A percentile compares a stretch with the other conserved stretches of the same genome.
Evolutionary conservation across 2,329 filamentous ascomycete species (phyloP).

Genomic region (Paracoccidioides lutzii): DNA sequence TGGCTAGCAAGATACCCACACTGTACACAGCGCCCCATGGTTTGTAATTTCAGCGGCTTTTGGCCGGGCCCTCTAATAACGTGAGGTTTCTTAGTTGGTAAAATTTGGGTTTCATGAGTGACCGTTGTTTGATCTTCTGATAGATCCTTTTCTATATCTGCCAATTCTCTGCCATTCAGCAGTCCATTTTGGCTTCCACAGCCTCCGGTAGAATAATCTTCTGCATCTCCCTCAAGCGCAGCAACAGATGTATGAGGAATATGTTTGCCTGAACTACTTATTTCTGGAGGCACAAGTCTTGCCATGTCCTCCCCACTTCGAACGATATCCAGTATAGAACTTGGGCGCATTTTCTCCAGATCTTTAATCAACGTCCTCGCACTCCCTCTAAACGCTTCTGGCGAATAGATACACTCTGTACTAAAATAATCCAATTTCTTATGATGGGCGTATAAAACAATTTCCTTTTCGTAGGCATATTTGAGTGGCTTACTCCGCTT

Average conservation of each 20-base stretch:
- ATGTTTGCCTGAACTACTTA: conserved; percentile 27
- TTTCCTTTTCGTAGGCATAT: conserved; percentile 98
- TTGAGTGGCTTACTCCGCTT: conserved; percentile 94
- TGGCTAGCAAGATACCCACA: conserved; percentile 97
- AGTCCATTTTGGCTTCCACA: conserved; percentile 61
- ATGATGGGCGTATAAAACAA: conserved; percentile 93
- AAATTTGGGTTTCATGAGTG: conserved; percentile 54
- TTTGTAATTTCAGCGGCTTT: conserved; percentile 46
- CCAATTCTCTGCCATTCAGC: conserved; percentile 63
- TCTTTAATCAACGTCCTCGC: conserved; percentile 90
- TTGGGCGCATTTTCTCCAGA: conserved; percentile 80
- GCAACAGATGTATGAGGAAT: conserved; percentile 15
- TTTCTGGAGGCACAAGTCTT: conserved; percentile 56
- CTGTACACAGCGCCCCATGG: conserved; percentile 64
- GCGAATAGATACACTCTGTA: conserved; percentile 96
- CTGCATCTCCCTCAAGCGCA: conserved; percentile 36
- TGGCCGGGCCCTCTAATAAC: conserved; percentile 19
- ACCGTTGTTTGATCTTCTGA: conserved; percentile 49
- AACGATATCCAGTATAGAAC: conserved; percentile 89
- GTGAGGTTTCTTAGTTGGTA: conserved; percentile 12
- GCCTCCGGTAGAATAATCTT: conserved; percentile 47
- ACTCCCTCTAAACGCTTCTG: conserved; percentile 88
- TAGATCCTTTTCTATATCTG: conserved; percentile 64
- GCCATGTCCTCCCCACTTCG: conserved; percentile 95
- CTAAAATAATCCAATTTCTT: conserved; percentile 96